Evolutionary conservation across 192 early-diverging fungal genomes (phyloP).

Genomic region (Backusella parvicylindrica): DNA sequence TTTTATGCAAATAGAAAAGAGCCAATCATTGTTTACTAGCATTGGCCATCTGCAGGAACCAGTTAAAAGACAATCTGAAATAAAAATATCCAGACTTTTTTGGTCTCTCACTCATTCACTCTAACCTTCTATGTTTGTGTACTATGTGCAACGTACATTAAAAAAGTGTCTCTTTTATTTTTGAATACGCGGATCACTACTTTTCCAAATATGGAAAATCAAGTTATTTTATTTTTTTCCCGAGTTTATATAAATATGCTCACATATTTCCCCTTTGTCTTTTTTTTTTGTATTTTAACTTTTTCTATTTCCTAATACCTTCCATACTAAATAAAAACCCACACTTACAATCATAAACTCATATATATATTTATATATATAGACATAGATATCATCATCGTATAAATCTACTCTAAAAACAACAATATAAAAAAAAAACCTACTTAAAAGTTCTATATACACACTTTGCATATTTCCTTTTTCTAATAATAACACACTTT

Average conservation of each 20-base stretch:
- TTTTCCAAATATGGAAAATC: neutral
- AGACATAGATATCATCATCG: neutral
- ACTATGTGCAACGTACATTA: neutral
- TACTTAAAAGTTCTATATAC: neutral
- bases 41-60: conserved; percentile 9
- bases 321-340: neutral
- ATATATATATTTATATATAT: neutral
- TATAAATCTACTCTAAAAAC: neutral
- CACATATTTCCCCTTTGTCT: neutral
- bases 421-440: neutral
- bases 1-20: neutral
- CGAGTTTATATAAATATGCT: neutral
- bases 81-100: neutral
- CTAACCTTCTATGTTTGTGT: neutral
- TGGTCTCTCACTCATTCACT: neutral
- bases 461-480: neutral
- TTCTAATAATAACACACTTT: neutral
- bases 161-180: neutral
- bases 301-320: neutral
- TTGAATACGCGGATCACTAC: neutral
- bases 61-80: neutral
- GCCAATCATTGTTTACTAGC: neutral
- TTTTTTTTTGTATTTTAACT: neutral
- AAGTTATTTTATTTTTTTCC: neutral
- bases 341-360: neutral